phyloP scores from a whole-genome alignment of 2,329 filamentous ascomycete species.

The Aspergillus intermedius region DNA sequence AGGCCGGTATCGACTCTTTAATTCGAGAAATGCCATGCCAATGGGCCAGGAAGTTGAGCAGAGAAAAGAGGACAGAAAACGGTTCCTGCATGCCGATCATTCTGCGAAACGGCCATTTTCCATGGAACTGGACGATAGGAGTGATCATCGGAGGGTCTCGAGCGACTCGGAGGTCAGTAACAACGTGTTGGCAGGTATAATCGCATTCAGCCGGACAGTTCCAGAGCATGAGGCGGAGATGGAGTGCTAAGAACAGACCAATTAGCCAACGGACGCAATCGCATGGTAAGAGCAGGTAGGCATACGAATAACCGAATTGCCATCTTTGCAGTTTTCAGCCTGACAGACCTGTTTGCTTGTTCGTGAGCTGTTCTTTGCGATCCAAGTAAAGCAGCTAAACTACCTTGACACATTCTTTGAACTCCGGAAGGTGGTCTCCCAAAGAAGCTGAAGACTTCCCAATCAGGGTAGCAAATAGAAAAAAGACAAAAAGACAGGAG shows the following conservation, averaged over 20 bases:
- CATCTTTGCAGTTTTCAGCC: slow-evolving; percentile 67
- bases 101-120: slow-evolving; percentile 95
- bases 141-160: slow-evolving; percentile 57
- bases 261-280: slow-evolving; percentile 6
- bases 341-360: slow-evolving; percentile 61
- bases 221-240: slow-evolving; percentile 85
- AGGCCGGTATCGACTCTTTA: slow-evolving; percentile 60
- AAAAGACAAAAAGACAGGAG: slow-evolving; percentile 23
- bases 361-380: slow-evolving; percentile 6
- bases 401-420: slow-evolving; percentile 79
- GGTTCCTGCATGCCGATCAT: slow-evolving; percentile 92
- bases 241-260: slow-evolving; percentile 55
- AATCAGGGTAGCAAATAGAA: slow-evolving; percentile 27
- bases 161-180: slow-evolving; percentile 65
- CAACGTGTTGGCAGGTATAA: slow-evolving; percentile 92
- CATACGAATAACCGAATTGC: slow-evolving; percentile 66
- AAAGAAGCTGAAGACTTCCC: slow-evolving; percentile 57
- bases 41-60: slow-evolving; percentile 87
- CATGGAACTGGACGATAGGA: slow-evolving; percentile 84
- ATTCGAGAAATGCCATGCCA: slow-evolving; percentile 67
- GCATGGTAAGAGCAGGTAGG: slow-evolving; percentile 4
- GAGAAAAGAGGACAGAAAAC: slow-evolving; percentile 84
- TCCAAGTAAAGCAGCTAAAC: slow-evolving; percentile 7
- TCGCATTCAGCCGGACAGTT: slow-evolving; percentile 91
- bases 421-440: slow-evolving; percentile 82